These are phyloP conservation scores for Pseudopediastrum boryanum DNA, from an alignment of 139 green algal genomes.

Conservation along the genomic window DNA sequence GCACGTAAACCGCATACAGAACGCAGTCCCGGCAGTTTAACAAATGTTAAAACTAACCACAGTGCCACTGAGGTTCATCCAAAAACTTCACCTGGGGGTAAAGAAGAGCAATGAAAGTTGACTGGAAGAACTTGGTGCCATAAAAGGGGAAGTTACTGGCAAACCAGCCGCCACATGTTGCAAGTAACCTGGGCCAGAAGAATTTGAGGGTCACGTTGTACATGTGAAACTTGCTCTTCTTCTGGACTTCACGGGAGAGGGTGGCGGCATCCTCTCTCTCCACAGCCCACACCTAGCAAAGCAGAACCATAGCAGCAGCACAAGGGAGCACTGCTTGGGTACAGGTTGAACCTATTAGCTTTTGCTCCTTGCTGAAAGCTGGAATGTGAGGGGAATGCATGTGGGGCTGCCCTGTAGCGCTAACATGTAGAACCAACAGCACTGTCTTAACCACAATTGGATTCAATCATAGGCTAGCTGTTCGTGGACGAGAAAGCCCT, in stretches of 20 bases:
- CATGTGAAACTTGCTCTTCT: constrained; percentile 15
- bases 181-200: constrained; percentile 46
- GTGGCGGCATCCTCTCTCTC: constrained; percentile 44
- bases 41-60: no score
- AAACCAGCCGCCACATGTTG: constrained; percentile 49
- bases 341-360: neutral
- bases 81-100: constrained; percentile 38
- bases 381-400: no score
- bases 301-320: neutral
- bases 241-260: constrained; percentile 18
- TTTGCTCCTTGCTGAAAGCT: no score
- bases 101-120: constrained; percentile 58
- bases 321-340: neutral
- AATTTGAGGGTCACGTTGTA: constrained; percentile 17
- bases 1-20: no score
- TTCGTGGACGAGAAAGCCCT: no score
- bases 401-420: no score
- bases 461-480: no score
- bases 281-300: constrained; percentile 45
- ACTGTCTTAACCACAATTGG: no score
- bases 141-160: constrained; percentile 71
- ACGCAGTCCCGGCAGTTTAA: no score
- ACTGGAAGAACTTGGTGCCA: constrained; percentile 81
- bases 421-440: no score
- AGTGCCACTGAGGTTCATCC: neutral